phyloP scores from a whole-genome alignment of 768 basidiomycete species.

The Auriscalpium orientale region DNA sequence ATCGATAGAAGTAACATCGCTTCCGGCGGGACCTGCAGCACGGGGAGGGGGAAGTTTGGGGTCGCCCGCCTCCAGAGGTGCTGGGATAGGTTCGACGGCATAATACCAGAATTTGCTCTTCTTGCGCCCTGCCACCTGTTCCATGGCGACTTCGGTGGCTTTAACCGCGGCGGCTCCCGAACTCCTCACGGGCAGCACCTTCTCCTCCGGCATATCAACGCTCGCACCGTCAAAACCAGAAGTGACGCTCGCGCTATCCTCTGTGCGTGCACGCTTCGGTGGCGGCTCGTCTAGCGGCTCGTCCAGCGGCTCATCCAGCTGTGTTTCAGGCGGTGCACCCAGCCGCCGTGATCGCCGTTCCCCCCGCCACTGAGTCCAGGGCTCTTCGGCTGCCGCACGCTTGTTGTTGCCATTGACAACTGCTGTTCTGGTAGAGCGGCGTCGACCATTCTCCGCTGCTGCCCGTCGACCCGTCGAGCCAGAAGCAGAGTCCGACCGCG shows the following conservation, averaged over 20 bases:
- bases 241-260: constrained; percentile 46
- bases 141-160: constrained; percentile 66
- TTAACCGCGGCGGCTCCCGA: constrained; percentile 62
- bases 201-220: constrained; percentile 19
- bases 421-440: constrained; percentile 37
- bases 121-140: constrained; percentile 73
- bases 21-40: constrained; percentile 4
- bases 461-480: constrained; percentile 11
- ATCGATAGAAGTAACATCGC: constrained; percentile 11
- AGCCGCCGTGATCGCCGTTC: constrained; percentile 67
- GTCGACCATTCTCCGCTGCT: constrained; percentile 15
- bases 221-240: constrained; percentile 20
- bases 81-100: constrained; percentile 65
- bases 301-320: constrained; percentile 29
- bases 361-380: constrained; percentile 58
- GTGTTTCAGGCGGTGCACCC: constrained; percentile 45
- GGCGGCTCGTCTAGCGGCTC: constrained; percentile 37
- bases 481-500: constrained; percentile 15
- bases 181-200: constrained; percentile 39
- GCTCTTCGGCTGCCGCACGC: constrained; percentile 41
- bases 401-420: constrained; percentile 39
- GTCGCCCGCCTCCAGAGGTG: constrained; percentile 3
- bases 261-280: constrained; percentile 69
- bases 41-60: neutral
- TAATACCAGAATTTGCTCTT: constrained; percentile 87